Conservation (phyloP, 2,329 filamentous ascomycete genomes). For the Coniochaeta hoffmannii region DNA sequence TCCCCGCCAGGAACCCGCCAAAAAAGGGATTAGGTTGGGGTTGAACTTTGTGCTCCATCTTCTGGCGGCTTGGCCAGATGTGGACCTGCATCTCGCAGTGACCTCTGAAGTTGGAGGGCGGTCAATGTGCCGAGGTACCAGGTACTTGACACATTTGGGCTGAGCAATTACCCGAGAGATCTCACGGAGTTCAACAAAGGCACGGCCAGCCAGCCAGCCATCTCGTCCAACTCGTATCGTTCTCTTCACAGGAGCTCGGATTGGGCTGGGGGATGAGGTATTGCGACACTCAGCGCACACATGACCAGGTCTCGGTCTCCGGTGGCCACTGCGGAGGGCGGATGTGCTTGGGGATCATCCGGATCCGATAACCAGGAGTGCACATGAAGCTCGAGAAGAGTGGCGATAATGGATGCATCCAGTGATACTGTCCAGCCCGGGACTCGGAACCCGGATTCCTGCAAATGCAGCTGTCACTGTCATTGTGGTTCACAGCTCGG, state of each 20-base stretch:
- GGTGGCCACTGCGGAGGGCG: conserved; percentile 3
- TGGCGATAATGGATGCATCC: not conserved
- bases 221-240: not conserved
- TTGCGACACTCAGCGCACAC: not conserved
- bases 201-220: not conserved
- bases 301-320: not conserved
- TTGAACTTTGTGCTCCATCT: not conserved
- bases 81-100: not conserved
- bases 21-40: conserved; percentile 4
- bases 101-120: not conserved
- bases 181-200: not conserved
- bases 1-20: not conserved
- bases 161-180: not conserved
- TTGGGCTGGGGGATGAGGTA: not conserved
- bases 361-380: conserved; percentile 3
- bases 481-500: not conserved
- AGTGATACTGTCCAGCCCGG: not conserved
- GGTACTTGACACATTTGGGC: not conserved
- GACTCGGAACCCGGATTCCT: not conserved
- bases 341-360: conserved; percentile 13
- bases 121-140: not conserved
- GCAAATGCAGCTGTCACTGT: not conserved
- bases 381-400: not conserved
- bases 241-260: not conserved
- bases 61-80: not conserved